Conservation (phyloP, 2,329 filamentous ascomycete species). For the Ceratocystis lukuohia region DNA sequence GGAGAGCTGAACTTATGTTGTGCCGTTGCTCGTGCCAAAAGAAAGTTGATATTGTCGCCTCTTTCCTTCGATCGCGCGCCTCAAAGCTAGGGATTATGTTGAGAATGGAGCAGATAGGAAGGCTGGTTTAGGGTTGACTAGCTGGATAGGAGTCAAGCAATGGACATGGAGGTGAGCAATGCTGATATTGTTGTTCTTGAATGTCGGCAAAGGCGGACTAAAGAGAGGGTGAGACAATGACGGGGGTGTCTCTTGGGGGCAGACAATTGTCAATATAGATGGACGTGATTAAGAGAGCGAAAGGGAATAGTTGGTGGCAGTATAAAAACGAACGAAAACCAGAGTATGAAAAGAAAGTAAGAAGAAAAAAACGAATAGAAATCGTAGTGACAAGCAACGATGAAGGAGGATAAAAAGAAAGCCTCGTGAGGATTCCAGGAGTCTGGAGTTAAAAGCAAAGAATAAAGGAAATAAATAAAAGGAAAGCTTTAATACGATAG, state of each 20-base stretch:
- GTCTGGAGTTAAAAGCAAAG: background rate
- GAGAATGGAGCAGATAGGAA: slow-evolving; percentile 1
- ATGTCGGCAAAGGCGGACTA: background rate
- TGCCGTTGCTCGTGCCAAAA: too few species aligned
- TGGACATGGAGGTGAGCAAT: background rate
- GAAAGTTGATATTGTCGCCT: too few species aligned
- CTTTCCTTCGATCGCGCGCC: background rate
- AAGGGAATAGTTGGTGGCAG: background rate
- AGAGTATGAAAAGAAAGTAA: background rate
- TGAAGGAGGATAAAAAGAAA: background rate
- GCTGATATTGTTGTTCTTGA: background rate
- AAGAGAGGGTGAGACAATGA: background rate
- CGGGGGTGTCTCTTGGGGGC: background rate
- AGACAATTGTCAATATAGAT: background rate
- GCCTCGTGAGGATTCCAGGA: background rate
- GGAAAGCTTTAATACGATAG: background rate
- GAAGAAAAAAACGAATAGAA: background rate
- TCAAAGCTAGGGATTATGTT: background rate
- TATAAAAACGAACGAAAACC: background rate
- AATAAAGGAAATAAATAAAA: background rate
- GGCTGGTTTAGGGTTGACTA: too few species aligned
- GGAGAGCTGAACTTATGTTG: too few species aligned
- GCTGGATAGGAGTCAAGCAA: too few species aligned
- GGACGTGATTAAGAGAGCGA: background rate
- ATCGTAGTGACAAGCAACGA: background rate